Base-by-base conservation (phyloP, 169 alveolate species). In the Toxoplasma gondii region DNA sequence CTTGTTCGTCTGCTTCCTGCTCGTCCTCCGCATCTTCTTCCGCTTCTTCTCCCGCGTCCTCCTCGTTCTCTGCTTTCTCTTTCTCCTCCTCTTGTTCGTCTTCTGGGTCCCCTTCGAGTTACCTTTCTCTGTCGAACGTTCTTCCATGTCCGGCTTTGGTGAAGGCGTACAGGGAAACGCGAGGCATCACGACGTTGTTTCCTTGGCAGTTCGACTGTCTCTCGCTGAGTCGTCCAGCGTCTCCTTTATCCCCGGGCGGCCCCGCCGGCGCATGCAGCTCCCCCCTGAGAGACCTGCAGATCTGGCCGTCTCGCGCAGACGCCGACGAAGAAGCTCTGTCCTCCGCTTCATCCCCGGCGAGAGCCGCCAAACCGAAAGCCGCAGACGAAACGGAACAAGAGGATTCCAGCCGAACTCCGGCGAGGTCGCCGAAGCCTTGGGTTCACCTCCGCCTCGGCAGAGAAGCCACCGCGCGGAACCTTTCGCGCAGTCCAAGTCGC, bases 181-280 rank as follows among this genome's bases (percentile, higher is more conserved):
- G 91, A 1, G 91, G 83, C 17, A 81, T 91, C 38, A 31, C 82
- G 0, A 12, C 80, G 34, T 93, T 96, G 45, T 95, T 93, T 19
- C 94, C 84, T 9, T 96, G 97, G 97, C 97, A 96, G 78, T 74
- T 93, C 43, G 97, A 94, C 91, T 96, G 97, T 45, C 95, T 96
- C 88, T 92, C 95, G 29, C 91, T 93, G 90, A 91, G 96, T 16
- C 84, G 70, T 10, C 10, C 91, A 16, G 54, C 90, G 53, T 49
- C 58, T 4, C 58, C 58, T 39, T n/a, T 24, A 9, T 80, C 88
- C 34, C 16, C 7, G 41, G 49, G 29, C 22, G 88, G 39, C 27
- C 80, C 22, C 19, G 41, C 83, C 45, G 44, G 31, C 44, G 54
- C 49, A 49, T 44, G 58, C 44, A 27, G 82, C 27, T 27, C 78